These are phyloP conservation scores for Funneliformis caledonium DNA, from an alignment of 371 early-diverging fungal species.

Conservation along the genomic window DNA sequence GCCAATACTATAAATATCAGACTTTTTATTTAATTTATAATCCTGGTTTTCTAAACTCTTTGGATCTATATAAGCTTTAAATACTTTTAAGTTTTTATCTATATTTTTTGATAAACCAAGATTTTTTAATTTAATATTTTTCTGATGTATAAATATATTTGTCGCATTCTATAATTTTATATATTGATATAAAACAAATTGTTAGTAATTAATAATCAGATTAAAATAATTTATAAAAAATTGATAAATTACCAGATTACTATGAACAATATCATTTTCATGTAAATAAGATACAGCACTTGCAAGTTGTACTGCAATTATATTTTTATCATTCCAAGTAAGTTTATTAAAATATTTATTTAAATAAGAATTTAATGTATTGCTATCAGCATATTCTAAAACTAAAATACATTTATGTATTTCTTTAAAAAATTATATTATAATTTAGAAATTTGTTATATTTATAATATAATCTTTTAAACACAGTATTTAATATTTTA, in stretches of 20 bases:
- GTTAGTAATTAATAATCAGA: neutral
- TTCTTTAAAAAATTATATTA: neutral
- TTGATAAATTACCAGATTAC: neutral
- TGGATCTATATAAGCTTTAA: neutral
- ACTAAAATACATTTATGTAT: neutral
- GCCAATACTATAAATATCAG: neutral
- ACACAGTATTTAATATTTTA: too few relatives aligned
- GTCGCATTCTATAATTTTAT: neutral
- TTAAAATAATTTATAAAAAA: too few relatives aligned
- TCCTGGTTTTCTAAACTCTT: neutral
- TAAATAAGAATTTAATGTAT: neutral
- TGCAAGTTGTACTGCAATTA: neutral
- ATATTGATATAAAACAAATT: neutral
- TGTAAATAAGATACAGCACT: neutral
- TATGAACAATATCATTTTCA: neutral
- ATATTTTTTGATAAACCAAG: neutral
- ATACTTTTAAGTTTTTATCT: neutral
- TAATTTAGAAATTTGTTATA: too few relatives aligned
- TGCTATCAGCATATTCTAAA: constrained; percentile 4
- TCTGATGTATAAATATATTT: neutral
- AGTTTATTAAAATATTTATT: neutral
- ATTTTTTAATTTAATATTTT: neutral
- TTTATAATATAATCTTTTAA: too few relatives aligned
- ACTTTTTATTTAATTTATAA: neutral
- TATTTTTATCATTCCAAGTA: constrained; percentile 2